phyloP scores from a whole-genome alignment of 805 yeast genomes.

The Candida michaelii region DNA sequence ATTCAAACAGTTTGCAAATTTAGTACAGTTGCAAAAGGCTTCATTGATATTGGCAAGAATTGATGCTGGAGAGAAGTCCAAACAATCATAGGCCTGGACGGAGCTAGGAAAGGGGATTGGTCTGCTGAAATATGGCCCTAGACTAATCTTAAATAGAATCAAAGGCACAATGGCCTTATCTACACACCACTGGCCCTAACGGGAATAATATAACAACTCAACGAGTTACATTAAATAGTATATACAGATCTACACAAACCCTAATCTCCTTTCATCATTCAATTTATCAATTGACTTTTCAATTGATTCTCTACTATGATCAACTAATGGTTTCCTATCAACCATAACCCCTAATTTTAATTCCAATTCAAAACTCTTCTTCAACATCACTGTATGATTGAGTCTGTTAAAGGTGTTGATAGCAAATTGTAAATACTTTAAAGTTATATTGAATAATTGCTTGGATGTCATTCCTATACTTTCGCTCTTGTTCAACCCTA shows the following conservation, averaged over 20 bases:
- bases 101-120: neutral
- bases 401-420: slow-evolving; percentile 44
- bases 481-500: neutral
- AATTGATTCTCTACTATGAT: slow-evolving; percentile 31
- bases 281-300: slow-evolving; percentile 27
- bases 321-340: slow-evolving; percentile 26
- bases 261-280: slow-evolving; percentile 27
- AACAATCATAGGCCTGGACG: too few species aligned
- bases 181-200: too few species aligned
- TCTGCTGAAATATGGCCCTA: too few species aligned
- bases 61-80: slow-evolving; percentile 56
- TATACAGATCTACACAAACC: neutral
- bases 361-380: slow-evolving; percentile 41
- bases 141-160: too few species aligned
- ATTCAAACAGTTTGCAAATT: slow-evolving; percentile 87
- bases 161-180: too few species aligned
- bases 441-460: slow-evolving; percentile 26
- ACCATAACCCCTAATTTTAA: slow-evolving; percentile 31
- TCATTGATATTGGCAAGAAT: slow-evolving; percentile 73
- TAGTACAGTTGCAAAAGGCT: slow-evolving; percentile 85
- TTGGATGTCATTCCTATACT: slow-evolving; percentile 9
- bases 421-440: slow-evolving; percentile 42
- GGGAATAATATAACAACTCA: too few species aligned
- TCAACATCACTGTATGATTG: slow-evolving; percentile 38
- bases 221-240: too few species aligned